phyloP scores from a whole-genome alignment of 2,329 filamentous ascomycete species.

The Aspergillus niger region DNA sequence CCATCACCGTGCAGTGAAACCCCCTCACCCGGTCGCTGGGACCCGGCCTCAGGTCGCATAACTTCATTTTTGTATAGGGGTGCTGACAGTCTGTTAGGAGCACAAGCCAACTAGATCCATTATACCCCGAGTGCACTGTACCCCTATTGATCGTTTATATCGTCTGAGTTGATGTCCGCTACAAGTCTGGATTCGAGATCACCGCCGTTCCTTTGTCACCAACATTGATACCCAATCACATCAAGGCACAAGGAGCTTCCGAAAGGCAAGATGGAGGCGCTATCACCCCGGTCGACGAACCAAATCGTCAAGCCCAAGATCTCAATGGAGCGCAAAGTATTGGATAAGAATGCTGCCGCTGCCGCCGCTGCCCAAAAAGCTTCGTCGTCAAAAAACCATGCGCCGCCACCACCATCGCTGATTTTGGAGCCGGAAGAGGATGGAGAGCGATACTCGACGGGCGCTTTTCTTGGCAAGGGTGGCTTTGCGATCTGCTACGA shows the following conservation, averaged over 20 bases:
- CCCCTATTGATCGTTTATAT: slow-evolving; percentile 18
- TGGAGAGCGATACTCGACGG: slow-evolving; percentile 49
- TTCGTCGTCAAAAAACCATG: slow-evolving; percentile 46
- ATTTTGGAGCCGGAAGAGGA: slow-evolving; percentile 49
- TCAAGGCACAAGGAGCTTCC: not conserved
- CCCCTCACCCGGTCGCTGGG: not conserved
- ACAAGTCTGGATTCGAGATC: slow-evolving; percentile 16
- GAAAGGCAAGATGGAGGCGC: slow-evolving; percentile 46
- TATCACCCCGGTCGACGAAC: slow-evolving; percentile 53
- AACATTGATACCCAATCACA: slow-evolving; percentile 7
- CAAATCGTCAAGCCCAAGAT: slow-evolving; percentile 47
- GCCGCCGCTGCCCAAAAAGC: slow-evolving; percentile 33
- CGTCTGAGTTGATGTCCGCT: slow-evolving; percentile 25
- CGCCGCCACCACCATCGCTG: slow-evolving; percentile 47
- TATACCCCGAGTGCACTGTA: slow-evolving; percentile 22
- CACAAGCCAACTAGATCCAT: slow-evolving; percentile 11
- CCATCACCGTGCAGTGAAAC: not conserved
- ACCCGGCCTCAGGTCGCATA: not conserved
- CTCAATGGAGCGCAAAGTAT: slow-evolving; percentile 41
- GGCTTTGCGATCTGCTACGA: slow-evolving; percentile 56
- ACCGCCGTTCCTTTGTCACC: not conserved
- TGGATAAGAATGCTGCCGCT: slow-evolving; percentile 39
- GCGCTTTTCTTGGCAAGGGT: slow-evolving; percentile 51
- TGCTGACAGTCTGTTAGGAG: not conserved
- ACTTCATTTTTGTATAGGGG: not conserved